Base-by-base conservation (phyloP, 2,329 filamentous ascomycete genomes). In the Xylaria sp. region DNA sequence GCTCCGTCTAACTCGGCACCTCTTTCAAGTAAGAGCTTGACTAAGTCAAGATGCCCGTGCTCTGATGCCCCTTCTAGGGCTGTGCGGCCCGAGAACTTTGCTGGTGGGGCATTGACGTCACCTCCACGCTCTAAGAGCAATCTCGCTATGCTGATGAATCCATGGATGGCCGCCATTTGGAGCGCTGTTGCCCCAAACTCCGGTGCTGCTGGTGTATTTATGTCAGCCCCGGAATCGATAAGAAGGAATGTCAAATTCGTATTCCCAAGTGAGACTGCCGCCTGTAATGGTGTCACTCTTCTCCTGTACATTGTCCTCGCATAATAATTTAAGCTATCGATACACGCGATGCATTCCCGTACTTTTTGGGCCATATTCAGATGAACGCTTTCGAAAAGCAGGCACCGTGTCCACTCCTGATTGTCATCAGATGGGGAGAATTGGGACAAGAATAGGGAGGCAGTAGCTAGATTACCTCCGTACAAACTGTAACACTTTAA, bases 41-140 rank as follows among this genome's bases (percentile, higher is more conserved):
- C 55, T 31, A 67, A 75, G 75, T 15, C 74, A 2, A 61, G 47
- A 2, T 7, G 44, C 7, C 58, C 58, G 1, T 45, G 1, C 10
- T 53, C 49, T 3, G 58, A 29, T 25, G 58, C 47, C 6, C 58
- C 47, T 42, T 61, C 49, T 5, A 61, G 47, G 6, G 47, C 47
- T 45, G 58, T 61, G 7, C 58, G 47, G 17, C 58, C 58, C 0
- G 3, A 0, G 0, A 1, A 15, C n/a, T 2, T 25, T n/a, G 47
- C 47, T 25, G 47, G 25, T 20, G 47, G 49, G 3, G 25, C 58
- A 25, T 61, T 45, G 1, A 61, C 33, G 10, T 61, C 9, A 11
- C 17, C 50, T 20, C 50, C 50, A 27, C 5, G 7, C 1, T 55
- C 50, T 4, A 62, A 17, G 7, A 62, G 22, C 2, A 5, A 20